phyloP scores from a whole-genome alignment of 495 filamentous ascomycete genomes.

The Jackrogersella minutella region DNA sequence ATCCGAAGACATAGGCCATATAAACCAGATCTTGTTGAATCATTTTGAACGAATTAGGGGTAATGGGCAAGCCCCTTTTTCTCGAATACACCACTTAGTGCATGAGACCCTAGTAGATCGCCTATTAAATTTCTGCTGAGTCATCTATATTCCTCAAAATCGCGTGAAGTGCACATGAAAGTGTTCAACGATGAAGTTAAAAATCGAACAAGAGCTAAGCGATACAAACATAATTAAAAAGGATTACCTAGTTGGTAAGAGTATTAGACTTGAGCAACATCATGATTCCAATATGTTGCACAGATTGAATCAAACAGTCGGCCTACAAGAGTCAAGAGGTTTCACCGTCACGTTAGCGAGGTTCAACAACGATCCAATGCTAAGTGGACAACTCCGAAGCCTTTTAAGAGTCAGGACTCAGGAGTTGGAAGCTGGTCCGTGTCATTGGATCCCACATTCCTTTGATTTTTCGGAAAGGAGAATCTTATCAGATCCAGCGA shows the following conservation, averaged over 20 bases:
- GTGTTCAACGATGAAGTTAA: neutral
- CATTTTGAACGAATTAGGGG: neutral
- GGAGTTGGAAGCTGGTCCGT: neutral
- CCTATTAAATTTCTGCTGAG: neutral
- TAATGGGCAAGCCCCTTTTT: neutral
- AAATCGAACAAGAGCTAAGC: neutral
- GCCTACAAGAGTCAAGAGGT: neutral
- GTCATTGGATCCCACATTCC: constrained; percentile 2
- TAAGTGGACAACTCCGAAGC: neutral
- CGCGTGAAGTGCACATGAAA: neutral
- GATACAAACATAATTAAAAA: neutral
- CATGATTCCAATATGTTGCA: neutral
- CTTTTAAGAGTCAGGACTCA: neutral
- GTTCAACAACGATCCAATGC: neutral
- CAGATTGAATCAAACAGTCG: constrained; percentile 1
- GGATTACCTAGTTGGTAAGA: neutral
- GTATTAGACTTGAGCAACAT: neutral
- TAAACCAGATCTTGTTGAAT: neutral
- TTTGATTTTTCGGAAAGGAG: neutral
- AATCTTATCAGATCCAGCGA: constrained; percentile 43
- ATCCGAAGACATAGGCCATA: neutral
- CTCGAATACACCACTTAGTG: neutral
- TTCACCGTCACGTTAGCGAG: neutral
- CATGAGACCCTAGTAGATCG: neutral
- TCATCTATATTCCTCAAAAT: neutral